Base-by-base conservation (phyloP, 139 green algal species). In the Chlorella sp. region DNA sequence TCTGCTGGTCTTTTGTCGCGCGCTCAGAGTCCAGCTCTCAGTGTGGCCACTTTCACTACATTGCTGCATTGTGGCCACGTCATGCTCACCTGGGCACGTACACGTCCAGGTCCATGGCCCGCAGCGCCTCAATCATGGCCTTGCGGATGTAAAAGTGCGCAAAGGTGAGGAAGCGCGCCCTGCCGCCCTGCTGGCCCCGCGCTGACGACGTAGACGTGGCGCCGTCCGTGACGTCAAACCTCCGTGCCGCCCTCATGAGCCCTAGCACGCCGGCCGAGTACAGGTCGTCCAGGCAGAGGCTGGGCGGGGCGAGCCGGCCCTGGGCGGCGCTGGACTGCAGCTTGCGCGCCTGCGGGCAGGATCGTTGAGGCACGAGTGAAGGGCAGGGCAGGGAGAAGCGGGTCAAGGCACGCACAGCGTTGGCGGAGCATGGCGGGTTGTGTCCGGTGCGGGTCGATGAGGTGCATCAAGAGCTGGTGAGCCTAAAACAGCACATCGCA, bases 121-220 rank as follows among this genome's bases (percentile, higher is more conserved):
- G 33, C 61, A 67, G n/a, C 27, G 27, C 61, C 3, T 67, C 6
- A 27, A 67, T 67, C 61, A 67, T 67, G 29, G 29, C 3, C 61
- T 67, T 67, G 61, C 61, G 61, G 27, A 67, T 67, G 61, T 67
- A 67, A 17, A 67, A 67, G 27, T 67, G 61, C 24, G 61, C 61
- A 17, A 67, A 67, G 2, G 61, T 67, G 3, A 67, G 61, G n/a
- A 67, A 67, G 27, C 61, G 27, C 3, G 61, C 29, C n/a, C 29
- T 30, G 23, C 23, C 5, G 23, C 5, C 51, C 51, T 62, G 23
- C 51, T 24, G 10, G 6, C 10, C 42, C 10, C 42, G 10, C 14
- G 42, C 42, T 55, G 6, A 24, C 10, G 10, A 14, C 4, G 17
- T 29, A 31, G 55, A n/a, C 17, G 4, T 10, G 24, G 55, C 17